Conservation (phyloP, 2,329 filamentous ascomycete genomes). For the Fusarium coicis region DNA sequence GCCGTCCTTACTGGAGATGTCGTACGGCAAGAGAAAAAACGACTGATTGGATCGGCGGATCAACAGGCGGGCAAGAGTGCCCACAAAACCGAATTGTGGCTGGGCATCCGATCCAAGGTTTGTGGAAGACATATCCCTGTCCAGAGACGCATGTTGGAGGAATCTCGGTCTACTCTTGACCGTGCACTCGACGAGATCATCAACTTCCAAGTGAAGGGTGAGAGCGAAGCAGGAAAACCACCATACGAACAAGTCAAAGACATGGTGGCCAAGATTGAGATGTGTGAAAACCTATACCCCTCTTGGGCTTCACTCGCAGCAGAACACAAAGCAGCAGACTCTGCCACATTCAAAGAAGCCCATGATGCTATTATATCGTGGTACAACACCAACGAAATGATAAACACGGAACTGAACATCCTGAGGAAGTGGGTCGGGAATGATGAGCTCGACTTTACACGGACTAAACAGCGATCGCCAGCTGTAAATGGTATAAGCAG, state of each 20-base stretch:
- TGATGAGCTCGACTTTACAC: constrained; percentile 89
- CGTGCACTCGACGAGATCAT: constrained; percentile 87
- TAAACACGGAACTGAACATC: constrained; percentile 92
- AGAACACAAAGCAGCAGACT: constrained; percentile 81
- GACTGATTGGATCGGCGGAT: constrained; percentile 81
- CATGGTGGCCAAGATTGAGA: constrained; percentile 89
- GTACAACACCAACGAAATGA: constrained; percentile 96
- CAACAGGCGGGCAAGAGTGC: constrained; percentile 69
- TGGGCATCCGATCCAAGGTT: constrained; percentile 84
- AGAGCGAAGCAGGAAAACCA: constrained; percentile 89
- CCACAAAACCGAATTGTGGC: constrained; percentile 84
- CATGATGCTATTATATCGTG: constrained; percentile 92
- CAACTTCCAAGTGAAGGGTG: constrained; percentile 92
- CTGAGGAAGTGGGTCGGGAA: constrained; percentile 98
- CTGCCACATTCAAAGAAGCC: constrained; percentile 80
- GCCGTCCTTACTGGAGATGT: constrained; percentile 97
- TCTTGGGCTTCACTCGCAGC: constrained; percentile 78
- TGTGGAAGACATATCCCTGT: constrained; percentile 86
- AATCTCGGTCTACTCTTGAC: constrained; percentile 79
- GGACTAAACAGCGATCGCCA: constrained; percentile 75
- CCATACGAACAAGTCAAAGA: constrained; percentile 90
- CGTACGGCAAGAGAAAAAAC: constrained; percentile 97
- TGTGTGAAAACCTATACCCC: constrained; percentile 85
- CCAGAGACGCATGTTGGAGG: constrained; percentile 88
- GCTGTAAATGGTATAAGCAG: constrained; percentile 72